These are phyloP conservation scores for Apiospora arundinis DNA, from an alignment of 2,329 filamentous ascomycete genomes.

Conservation along the genomic window DNA sequence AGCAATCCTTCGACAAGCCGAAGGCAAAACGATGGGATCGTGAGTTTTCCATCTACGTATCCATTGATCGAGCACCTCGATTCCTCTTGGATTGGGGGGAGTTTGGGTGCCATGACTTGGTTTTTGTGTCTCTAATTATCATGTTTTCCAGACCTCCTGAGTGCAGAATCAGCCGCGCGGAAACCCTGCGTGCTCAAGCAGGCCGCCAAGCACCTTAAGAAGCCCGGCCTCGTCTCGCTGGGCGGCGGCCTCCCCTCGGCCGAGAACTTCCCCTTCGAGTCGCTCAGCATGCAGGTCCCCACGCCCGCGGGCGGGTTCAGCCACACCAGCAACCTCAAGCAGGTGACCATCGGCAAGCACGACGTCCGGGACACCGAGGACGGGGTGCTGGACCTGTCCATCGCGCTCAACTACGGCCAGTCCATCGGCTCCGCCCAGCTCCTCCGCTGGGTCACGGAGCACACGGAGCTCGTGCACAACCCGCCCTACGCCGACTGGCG, in stretches of 20 bases:
- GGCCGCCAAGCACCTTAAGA: conserved; percentile 80
- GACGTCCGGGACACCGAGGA: conserved; percentile 60
- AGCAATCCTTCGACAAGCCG: conserved; percentile 66
- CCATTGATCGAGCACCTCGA: background rate
- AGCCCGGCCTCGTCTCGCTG: conserved; percentile 85
- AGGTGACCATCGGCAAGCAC: conserved; percentile 78
- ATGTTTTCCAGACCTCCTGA: conserved; percentile 58
- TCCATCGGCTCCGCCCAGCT: conserved; percentile 85
- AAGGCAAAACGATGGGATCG: conserved; percentile 85
- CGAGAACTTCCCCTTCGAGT: conserved; percentile 91
- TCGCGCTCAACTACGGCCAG: conserved; percentile 93
- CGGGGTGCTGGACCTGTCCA: conserved; percentile 73
- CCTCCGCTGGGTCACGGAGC: conserved; percentile 89
- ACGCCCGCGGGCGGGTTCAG: conserved; percentile 67
- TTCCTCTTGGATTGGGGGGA: background rate
- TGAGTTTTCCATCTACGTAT: conserved; percentile 55
- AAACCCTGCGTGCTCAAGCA: conserved; percentile 79
- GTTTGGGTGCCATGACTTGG: no score
- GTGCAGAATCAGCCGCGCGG: conserved; percentile 64
- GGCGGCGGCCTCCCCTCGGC: conserved; percentile 90
- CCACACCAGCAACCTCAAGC: conserved; percentile 64
- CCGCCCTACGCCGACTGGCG: conserved; percentile 93
- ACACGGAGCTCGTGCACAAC: conserved; percentile 87
- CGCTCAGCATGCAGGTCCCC: conserved; percentile 77
- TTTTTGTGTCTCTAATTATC: background rate